Evolutionary conservation across 108 stramenopile genomes (phyloP), one percentile per base, ranked within the genome.

Genomic region (Hondaea fermentalgiana): DNA sequence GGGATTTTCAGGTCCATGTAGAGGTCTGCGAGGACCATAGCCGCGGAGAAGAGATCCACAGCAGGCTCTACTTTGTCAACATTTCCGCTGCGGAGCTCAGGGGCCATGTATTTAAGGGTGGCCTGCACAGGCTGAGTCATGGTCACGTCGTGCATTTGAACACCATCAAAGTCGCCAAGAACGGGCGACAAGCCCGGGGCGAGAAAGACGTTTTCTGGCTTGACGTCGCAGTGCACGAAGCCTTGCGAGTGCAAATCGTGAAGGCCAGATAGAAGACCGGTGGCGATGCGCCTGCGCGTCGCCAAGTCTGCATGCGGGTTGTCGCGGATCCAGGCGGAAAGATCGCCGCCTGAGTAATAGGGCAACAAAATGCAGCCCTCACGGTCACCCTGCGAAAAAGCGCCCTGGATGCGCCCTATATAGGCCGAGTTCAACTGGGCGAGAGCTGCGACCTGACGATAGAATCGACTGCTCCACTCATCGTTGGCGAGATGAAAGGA

Each of bases 231-330:
- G 49, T 90, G 90, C 16, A 90, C 49, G 43, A 83, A 72, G n/a
- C 71, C 45, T 16, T 72, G 42, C 57, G 5, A 5, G 44, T 93
- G 93, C 91, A 93, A 71, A 6, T 90, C 91, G 5, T 93, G 92
- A 42, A 93, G 88, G 29, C 93, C 51, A 58, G 93, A 91, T 6
- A 93, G 87, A 23, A 93, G 83, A 64, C 93, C 92, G 60, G 92
- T 92, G 5, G 93, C 93, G 21, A 93, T 58, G 45, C 87, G 12
- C 10, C 58, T 87, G 10, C 60, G 35, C 35, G 60, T 64, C 60
- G 12, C 60, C 5, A 35, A 10, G 35, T 16, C 14, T 16, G 1
- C 60, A 5, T 5, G 10, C 25, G 60, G 29, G 60, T 64, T 64
- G 29, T 16, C 29, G 25, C 25, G 60, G 35, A 64, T 64, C 60